A percentile compares a stretch with the other conserved stretches of the same genome.
These are phyloP conservation scores for Penicillium sp. DNA, from an alignment of 2,329 filamentous ascomycete genomes.

Conservation along the genomic window DNA sequence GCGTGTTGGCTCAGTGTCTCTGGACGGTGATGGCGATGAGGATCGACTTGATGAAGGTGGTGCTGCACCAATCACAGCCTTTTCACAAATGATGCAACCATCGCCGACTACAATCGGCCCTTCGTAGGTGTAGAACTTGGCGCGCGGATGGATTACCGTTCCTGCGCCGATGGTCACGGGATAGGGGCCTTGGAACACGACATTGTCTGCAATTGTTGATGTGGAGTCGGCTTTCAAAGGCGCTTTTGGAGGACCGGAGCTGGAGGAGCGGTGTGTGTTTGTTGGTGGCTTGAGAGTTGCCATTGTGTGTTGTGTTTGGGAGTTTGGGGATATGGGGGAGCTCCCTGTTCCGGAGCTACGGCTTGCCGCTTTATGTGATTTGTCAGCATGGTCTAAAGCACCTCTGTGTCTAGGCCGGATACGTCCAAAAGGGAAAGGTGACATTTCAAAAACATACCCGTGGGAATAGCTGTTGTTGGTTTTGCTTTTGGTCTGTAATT, in stretches of 20 bases:
- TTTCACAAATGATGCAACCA: conserved; percentile 78
- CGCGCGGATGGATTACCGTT: conserved; percentile 82
- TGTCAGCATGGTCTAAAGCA: not conserved
- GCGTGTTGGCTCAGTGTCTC: not conserved
- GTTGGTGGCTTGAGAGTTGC: conserved; percentile 33
- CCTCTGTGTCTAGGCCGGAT: not conserved
- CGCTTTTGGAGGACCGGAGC: conserved; percentile 33
- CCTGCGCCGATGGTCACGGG: conserved; percentile 77
- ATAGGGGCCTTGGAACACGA: conserved; percentile 62
- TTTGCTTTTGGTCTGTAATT: too few species aligned
- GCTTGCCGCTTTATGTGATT: not conserved
- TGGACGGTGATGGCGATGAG: conserved; percentile 4
- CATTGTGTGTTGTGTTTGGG: conserved; percentile 16
- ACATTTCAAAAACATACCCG: too few species aligned
- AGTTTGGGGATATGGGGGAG: not conserved
- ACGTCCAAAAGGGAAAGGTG: not conserved
- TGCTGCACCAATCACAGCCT: conserved; percentile 48
- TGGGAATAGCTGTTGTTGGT: too few species aligned
- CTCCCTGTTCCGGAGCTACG: not conserved
- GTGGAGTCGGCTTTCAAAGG: conserved; percentile 39
- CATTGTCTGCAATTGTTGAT: conserved; percentile 42
- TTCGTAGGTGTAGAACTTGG: conserved; percentile 73
- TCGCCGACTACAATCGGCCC: conserved; percentile 80
- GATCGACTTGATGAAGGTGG: conserved; percentile 38
- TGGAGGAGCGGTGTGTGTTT: conserved; percentile 25